Base-by-base conservation (phyloP, 1,139 yeast species). In the Petasospora fabianii region DNA sequence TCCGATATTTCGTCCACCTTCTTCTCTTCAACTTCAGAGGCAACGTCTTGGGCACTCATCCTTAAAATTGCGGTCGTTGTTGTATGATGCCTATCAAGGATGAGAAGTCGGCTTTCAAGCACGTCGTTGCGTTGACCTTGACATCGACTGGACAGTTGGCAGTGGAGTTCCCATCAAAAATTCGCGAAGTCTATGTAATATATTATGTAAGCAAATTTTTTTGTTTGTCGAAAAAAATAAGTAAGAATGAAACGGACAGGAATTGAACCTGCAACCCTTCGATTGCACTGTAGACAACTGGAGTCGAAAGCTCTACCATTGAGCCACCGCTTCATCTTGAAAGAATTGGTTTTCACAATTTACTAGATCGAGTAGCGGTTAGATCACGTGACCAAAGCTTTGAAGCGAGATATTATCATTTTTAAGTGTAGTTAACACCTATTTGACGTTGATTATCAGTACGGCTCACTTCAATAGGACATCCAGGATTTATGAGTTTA, bases 291-390 rank as follows among this genome's bases (percentile, higher is more conserved):
- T 55, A 44, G 13, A 29, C 64, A 64, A 64, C 74, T 80, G 87
- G 87, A 82, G 80, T 81, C 88, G 80, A 80, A 80, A 78, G 86
- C 87, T 80, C 88, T 80, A 79, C 88, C 88, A 80, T 81, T 80
- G 88, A 81, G 88, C 87, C 86, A 80, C 85, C 82, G 85, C 87
- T 78, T 78, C 86, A 53, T 49, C 55, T 51, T 48, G 38, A 26
- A 31, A 32, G n/a, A 5, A 12, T 18, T 12, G 24, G 15, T 4
- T 19, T 11, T 4, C 14, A 19, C 4, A 11, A 14, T 18, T n/a
- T 31, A 19, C 6, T 12, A 19, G 24, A 26, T 13, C 8, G n/a
- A 13, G 10, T 22, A 5, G 13, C 28, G 13, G 16, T 14, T 13
- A n/a, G 13, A n/a, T 27, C 30, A 27, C 30, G 30, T 27, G 30